phyloP scores from a whole-genome alignment of 1,284 basidiomycete genomes.

The Fomitopsis betulina region DNA sequence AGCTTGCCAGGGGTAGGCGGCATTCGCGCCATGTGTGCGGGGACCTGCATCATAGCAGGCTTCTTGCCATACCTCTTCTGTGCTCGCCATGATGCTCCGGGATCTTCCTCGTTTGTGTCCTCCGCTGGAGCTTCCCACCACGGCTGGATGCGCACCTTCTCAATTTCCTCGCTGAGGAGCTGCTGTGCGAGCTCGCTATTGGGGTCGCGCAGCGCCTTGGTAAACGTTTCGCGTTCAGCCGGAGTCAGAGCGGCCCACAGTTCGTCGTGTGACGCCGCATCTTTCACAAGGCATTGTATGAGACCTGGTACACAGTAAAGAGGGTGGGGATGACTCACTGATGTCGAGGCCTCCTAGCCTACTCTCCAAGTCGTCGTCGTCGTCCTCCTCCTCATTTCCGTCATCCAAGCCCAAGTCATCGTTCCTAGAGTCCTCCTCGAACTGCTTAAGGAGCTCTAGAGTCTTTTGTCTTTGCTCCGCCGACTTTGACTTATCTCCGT shows the following conservation, averaged over 20 bases:
- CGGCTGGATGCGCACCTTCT: constrained; percentile 21
- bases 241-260: constrained; percentile 61
- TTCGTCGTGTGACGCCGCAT: constrained; percentile 48
- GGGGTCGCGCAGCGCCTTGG: constrained; percentile 53
- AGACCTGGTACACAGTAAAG: neutral
- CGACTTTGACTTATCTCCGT: constrained; percentile 45
- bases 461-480: constrained; percentile 55
- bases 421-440: constrained; percentile 55
- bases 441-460: constrained; percentile 63
- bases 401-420: constrained; percentile 32
- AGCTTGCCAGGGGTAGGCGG: constrained; percentile 26
- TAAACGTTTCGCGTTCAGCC: constrained; percentile 55
- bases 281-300: constrained; percentile 26
- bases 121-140: constrained; percentile 23
- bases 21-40: constrained; percentile 40
- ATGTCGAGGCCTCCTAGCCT: constrained; percentile 57
- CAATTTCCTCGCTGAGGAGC: constrained; percentile 55
- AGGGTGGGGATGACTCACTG: constrained; percentile 36
- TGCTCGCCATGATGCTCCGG: neutral
- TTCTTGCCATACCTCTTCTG: constrained; percentile 28
- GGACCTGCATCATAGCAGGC: constrained; percentile 47
- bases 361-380: constrained; percentile 36
- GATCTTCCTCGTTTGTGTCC: constrained; percentile 3
- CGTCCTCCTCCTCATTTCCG: constrained; percentile 37
- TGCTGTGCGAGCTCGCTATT: constrained; percentile 49